Conservation (phyloP, 2,329 filamentous ascomycete genomes). For the Nothopassalora personata region DNA sequence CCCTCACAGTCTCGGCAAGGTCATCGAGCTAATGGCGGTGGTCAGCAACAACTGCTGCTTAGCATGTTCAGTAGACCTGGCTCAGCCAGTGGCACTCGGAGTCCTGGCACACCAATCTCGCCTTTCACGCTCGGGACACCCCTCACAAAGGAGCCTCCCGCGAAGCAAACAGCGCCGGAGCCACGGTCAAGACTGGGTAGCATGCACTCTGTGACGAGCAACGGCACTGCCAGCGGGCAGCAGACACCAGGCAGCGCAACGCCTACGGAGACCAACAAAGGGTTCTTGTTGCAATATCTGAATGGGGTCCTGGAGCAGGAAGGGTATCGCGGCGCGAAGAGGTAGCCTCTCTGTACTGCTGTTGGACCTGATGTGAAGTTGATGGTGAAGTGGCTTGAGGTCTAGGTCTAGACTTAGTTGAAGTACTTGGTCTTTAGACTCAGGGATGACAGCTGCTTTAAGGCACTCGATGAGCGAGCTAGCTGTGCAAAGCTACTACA, state of each 20-base stretch:
- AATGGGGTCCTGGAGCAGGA: conserved; percentile 34
- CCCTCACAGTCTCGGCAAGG: conserved; percentile 8
- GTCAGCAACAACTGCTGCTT: conserved; percentile 21
- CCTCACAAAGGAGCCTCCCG: conserved; percentile 7
- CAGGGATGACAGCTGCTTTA: no score
- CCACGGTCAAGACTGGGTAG: conserved; percentile 22
- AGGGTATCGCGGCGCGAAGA: conserved; percentile 14
- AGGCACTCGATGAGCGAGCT: no score
- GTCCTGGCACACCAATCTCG: conserved; percentile 29
- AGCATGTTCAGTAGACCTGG: conserved; percentile 26
- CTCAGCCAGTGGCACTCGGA: conserved; percentile 10
- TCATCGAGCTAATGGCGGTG: conserved; percentile 4
- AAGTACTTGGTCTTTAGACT: no score
- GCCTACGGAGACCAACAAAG: conserved; percentile 32
- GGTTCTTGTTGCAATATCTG: conserved; percentile 33
- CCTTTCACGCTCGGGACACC: conserved; percentile 31
- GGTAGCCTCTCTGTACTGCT: background rate
- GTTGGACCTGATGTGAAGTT: background rate
- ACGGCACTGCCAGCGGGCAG: conserved; percentile 18
- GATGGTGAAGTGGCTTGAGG: background rate
- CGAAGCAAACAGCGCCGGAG: conserved; percentile 13
- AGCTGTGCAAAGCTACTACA: no score
- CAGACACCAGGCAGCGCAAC: conserved; percentile 19
- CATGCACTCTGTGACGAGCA: conserved; percentile 19
- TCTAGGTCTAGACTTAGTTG: no score